These are phyloP conservation scores for Volvox reticuliferus DNA, from an alignment of 139 green algal genomes.

Conservation along the genomic window DNA sequence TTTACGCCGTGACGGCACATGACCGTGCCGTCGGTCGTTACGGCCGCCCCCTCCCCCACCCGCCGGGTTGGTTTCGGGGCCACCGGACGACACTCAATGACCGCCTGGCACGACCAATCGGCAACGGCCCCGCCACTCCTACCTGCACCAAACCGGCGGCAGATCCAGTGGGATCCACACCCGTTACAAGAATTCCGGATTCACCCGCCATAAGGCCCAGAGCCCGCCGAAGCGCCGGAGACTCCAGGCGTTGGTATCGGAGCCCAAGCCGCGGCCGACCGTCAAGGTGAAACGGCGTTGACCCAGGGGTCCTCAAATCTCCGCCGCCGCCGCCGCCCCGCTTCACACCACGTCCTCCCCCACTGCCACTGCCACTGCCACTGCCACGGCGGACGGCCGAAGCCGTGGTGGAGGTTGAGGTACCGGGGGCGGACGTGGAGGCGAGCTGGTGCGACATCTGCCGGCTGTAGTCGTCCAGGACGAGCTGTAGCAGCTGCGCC, in stretches of 20 bases:
- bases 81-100: too few species aligned
- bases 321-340: neutral
- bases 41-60: neutral
- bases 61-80: too few species aligned
- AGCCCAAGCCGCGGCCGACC: conserved; percentile 64
- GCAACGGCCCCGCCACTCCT: too few species aligned
- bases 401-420: neutral
- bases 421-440: neutral
- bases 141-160: conserved; percentile 34
- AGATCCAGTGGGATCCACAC: conserved; percentile 42
- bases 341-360: neutral
- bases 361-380: neutral
- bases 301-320: neutral
- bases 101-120: too few species aligned
- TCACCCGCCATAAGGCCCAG: conserved; percentile 48
- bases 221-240: conserved; percentile 39
- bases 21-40: too few species aligned
- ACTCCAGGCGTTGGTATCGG: conserved; percentile 91
- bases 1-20: too few species aligned
- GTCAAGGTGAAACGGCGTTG: conserved; percentile 18
- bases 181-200: conserved; percentile 31
- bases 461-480: conserved; percentile 82
- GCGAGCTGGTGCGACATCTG: neutral
- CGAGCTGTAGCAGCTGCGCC: conserved; percentile 84
- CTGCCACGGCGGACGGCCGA: neutral